These are phyloP conservation scores for Chaetomium fimeti DNA, from an alignment of 495 filamentous ascomycete genomes.

Conservation along the genomic window DNA sequence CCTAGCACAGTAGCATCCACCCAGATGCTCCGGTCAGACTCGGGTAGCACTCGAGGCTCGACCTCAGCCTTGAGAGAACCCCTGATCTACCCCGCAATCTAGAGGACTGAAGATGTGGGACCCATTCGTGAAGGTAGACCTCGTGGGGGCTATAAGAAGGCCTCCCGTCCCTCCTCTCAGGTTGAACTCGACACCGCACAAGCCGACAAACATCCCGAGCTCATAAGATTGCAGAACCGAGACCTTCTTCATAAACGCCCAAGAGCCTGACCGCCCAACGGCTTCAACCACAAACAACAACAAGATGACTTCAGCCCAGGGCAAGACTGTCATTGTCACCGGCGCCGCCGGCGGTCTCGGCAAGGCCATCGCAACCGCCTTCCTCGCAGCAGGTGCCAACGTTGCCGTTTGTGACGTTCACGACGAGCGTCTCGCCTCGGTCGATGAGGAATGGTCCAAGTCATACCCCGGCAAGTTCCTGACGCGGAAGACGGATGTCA, in stretches of 20 bases:
- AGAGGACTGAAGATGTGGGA: not conserved
- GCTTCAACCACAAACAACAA: not conserved
- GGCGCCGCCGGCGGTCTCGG: slow-evolving; percentile 47
- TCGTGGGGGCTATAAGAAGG: slow-evolving; percentile 6
- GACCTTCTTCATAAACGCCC: too few relatives aligned
- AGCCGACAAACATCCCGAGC: not conserved
- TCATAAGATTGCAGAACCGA: not conserved
- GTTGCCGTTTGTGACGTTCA: slow-evolving; percentile 50
- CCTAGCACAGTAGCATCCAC: too few relatives aligned
- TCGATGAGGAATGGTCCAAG: slow-evolving; percentile 32
- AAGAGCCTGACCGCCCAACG: not conserved
- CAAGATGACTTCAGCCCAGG: slow-evolving; percentile 30
- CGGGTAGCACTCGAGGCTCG: not conserved
- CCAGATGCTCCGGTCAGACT: not conserved
- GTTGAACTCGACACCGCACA: not conserved
- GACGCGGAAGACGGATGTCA: slow-evolving; percentile 37
- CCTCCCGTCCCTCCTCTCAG: not conserved
- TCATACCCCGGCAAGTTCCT: slow-evolving; percentile 33
- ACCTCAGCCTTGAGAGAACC: not conserved
- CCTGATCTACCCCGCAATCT: slow-evolving; percentile 6
- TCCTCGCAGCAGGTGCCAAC: slow-evolving; percentile 44
- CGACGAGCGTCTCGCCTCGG: slow-evolving; percentile 38
- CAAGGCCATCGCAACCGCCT: slow-evolving; percentile 40
- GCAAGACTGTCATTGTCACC: slow-evolving; percentile 47
- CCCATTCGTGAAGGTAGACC: not conserved